Evolutionary conservation across 2,329 filamentous ascomycete genomes (phyloP).

Genomic region (Exserohilum turcica): DNA sequence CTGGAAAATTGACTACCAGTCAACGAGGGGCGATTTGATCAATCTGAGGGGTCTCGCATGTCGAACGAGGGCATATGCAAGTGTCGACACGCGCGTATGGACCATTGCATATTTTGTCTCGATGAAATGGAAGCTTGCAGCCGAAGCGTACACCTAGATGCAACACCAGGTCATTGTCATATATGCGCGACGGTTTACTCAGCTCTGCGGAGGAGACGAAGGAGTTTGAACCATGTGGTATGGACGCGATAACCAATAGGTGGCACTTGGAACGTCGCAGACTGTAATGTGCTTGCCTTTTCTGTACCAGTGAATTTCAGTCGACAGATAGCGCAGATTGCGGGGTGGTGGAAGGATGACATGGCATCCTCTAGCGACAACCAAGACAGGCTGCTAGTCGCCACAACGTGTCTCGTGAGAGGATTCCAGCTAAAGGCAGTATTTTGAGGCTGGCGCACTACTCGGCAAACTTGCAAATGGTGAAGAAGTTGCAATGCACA

Average conservation of each 20-base stretch:
- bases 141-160: background rate
- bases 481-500: background rate
- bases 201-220: background rate
- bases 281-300: background rate
- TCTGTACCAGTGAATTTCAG: background rate
- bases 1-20: no score
- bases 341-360: background rate
- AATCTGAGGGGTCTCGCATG: background rate
- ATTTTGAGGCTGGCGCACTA: background rate
- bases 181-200: background rate
- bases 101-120: background rate
- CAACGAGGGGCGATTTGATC: background rate
- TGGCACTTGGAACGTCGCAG: background rate
- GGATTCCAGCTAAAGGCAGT: background rate
- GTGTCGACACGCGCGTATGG: background rate
- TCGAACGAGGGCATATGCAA: background rate
- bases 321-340: background rate
- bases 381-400: background rate
- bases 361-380: background rate
- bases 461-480: background rate
- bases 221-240: background rate
- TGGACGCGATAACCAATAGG: background rate
- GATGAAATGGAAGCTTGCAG: background rate
- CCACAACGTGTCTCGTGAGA: background rate
- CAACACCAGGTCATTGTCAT: background rate